Base-by-base conservation (phyloP, 2,329 filamentous ascomycete species). In the Ascochyta lentis region DNA sequence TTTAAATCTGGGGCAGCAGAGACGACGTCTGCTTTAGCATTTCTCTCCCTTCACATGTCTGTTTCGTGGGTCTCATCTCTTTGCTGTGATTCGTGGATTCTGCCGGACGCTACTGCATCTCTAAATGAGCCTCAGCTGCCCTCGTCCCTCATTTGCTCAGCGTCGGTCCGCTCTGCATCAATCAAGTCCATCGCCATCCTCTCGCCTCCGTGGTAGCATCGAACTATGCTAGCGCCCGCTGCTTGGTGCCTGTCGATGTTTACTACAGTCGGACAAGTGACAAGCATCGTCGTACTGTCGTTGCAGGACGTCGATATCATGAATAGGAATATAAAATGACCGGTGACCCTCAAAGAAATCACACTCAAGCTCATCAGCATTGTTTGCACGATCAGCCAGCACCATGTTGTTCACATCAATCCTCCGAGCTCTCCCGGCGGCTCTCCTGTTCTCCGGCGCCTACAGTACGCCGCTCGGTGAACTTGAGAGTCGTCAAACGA, bases 371-470 rank as follows among this genome's bases (percentile, higher is more conserved):
- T 29, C 47, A 22, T 9, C 51, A 52, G 29, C 24, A 37, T 29
- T 43, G 34, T 41, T 55, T 24, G 22, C 26, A 49, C 19, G 12
- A 16, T 12, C 19, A 48, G 19, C 22, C 19, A 46, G 13, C 45
- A 57, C 12, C 37, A 66, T 66, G 64, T 55, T 65, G 39, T 57
- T 65, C 49, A 55, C 57, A 9, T 53, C 51, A 6, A 12, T 62
- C 24, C 52, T 66, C 16, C 50, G 54, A 19, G 56, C 57, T 41
- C 46, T 65, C 16, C 60, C 61, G 29, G 60, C 62, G n/a, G 48
- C 56, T 16, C 50, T 65, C 8, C 40, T 65, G 2, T 39, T 63
- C 19, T 27, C 47, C 6, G 53, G 58, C 10, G 47, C 54, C 10
- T 51, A 58, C 15, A 53, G 23, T 22, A 47, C 54, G 15, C 59